Conservation (phyloP, 129 eudicot genomes). For the Lactuca saligna region DNA sequence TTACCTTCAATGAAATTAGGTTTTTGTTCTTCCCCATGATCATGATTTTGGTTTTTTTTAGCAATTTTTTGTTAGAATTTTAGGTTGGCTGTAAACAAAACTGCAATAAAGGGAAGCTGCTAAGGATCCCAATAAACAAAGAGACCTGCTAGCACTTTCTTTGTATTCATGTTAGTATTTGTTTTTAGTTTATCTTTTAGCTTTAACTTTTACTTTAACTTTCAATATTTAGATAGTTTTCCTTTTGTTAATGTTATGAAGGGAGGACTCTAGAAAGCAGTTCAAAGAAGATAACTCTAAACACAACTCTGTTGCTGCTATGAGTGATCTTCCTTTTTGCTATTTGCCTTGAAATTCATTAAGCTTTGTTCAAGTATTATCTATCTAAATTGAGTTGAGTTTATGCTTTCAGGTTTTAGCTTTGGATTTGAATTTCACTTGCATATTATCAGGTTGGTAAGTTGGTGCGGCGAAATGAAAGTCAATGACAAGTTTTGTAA, state of each 20-base stretch:
- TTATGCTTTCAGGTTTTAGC: background rate
- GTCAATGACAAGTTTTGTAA: constrained; percentile 54
- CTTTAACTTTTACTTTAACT: background rate
- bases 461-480: constrained; percentile 81
- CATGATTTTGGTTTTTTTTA: constrained; percentile 1
- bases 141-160: constrained; percentile 95
- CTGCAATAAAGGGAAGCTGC: constrained; percentile 41
- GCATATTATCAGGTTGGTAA: constrained; percentile 58
- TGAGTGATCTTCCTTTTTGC: constrained; percentile 30
- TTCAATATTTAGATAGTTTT: background rate
- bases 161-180: constrained; percentile 61
- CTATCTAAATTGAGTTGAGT: constrained; percentile 4
- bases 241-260: background rate
- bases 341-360: background rate
- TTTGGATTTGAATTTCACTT: background rate
- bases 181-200: background rate
- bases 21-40: background rate
- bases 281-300: constrained; percentile 63
- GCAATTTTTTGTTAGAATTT: background rate
- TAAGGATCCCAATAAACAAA: constrained; percentile 93
- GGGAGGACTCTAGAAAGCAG: constrained; percentile 74
- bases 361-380: background rate
- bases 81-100: constrained; percentile 78
- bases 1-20: background rate
- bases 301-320: constrained; percentile 73